Base-by-base conservation (phyloP, 306 rosid species). In the Rosa persica region DNA sequence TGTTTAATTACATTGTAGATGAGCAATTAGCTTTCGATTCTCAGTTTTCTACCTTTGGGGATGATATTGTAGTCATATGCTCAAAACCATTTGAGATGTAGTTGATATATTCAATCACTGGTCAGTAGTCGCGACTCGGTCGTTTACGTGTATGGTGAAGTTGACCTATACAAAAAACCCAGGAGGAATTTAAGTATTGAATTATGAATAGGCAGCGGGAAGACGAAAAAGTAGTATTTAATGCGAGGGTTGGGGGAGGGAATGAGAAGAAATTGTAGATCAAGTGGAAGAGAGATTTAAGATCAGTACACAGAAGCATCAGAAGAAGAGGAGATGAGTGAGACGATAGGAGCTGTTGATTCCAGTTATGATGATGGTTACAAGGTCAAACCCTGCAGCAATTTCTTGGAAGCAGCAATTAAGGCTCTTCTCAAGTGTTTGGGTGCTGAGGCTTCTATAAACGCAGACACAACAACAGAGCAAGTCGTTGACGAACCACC, bases 371-470 rank as follows among this genome's bases (percentile, higher is more conserved):
- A 30, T 66, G 42, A 30, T 57, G 36, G 73, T 51, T 5, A 46
- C 74, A 76, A 51, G 61, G 84, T 84, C 46, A 19, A 20, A 3
- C 62, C 30, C 12, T n/a, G 12, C 19, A 40, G 81, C 46, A 10
- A 34, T 71, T 78, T 79, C 46, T 82, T 88, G 54, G 52, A 67
- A 73, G 47, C 77, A 72, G 77, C 79, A 23, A 22, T 85, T 2
- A 70, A 27, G 55, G 65, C 79, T 67, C 12, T 30, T 30, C 38
- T 81, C 5, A 81, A 46, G 60, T 88, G 89, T 71, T 74, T 88
- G 17, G 88, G 91, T 47, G 23, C 81, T 49, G 81, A 73, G 69
- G 16, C 78, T 58, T 6, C 54, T 48, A 15, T 20, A 48, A 48
- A 48, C 54, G 15, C 54, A 48, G 19, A 48, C 54, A 15, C 20